A percentile compares a stretch with the other conserved stretches of the same genome.
phyloP scores from a whole-genome alignment of 148 eudicot species.

The Rhododendron ovatum region DNA sequence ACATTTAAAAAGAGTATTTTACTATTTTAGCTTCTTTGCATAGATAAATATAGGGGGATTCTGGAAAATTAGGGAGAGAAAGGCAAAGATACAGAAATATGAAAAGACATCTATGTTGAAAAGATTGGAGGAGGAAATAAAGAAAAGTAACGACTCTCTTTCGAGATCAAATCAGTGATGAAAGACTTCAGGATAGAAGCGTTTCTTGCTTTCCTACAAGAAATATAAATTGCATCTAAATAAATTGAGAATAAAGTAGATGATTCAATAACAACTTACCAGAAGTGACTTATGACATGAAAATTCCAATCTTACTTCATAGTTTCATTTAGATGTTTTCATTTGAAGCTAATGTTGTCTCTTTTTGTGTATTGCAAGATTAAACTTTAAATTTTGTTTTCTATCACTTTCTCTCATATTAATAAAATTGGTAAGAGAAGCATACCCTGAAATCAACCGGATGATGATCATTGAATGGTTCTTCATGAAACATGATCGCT shows the following conservation, averaged over 20 bases:
- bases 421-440: constrained; percentile 10
- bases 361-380: background rate
- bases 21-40: background rate
- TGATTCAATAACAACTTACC: background rate
- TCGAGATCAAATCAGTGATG: background rate
- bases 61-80: background rate
- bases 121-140: background rate
- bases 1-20: no score
- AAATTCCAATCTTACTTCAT: background rate
- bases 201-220: background rate
- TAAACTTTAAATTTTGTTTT: background rate
- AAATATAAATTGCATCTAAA: background rate
- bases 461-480: constrained; percentile 76
- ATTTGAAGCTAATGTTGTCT: background rate
- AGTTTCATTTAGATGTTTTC: background rate
- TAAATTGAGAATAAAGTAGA: background rate
- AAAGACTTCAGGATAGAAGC: background rate
- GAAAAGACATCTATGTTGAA: background rate
- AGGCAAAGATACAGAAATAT: background rate
- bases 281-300: background rate
- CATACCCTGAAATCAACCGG: constrained; percentile 80
- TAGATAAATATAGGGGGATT: background rate
- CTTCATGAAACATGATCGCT: constrained; percentile 84
- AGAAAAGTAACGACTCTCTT: background rate
- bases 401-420: background rate